Evolutionary conservation across 495 filamentous ascomycete species (phyloP).

Genomic region (Cudoniella acicularis): DNA sequence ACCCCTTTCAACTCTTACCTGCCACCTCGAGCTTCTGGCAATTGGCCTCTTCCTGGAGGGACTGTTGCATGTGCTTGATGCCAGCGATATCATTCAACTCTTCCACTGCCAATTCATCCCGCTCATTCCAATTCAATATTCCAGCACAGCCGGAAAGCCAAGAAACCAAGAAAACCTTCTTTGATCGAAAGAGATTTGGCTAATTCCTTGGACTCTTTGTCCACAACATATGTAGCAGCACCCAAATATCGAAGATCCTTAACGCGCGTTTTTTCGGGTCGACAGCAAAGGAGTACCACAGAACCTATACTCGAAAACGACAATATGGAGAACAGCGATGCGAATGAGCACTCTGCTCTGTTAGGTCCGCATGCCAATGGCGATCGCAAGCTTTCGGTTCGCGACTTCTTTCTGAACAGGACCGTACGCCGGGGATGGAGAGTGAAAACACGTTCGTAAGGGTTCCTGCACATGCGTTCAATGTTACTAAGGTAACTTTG

Average conservation of each 20-base stretch:
- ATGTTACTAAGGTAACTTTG: slow-evolving; percentile 49
- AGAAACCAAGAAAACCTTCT: slow-evolving; percentile 19
- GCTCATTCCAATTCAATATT: not conserved
- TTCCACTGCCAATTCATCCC: not conserved
- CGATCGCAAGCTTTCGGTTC: slow-evolving; percentile 8
- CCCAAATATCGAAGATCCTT: slow-evolving; percentile 16
- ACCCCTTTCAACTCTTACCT: not conserved
- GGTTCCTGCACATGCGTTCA: slow-evolving; percentile 50
- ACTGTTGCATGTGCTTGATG: slow-evolving; percentile 3
- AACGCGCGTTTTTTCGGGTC: slow-evolving; percentile 5
- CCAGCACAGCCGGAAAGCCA: slow-evolving; percentile 18
- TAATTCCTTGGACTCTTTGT: slow-evolving; percentile 10
- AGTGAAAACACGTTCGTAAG: slow-evolving; percentile 49
- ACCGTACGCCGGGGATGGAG: slow-evolving; percentile 42
- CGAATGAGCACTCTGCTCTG: slow-evolving; percentile 15
- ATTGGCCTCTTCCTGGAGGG: not conserved
- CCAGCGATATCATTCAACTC: not conserved
- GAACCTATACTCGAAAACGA: not conserved
- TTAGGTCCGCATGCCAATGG: slow-evolving; percentile 16
- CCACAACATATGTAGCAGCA: slow-evolving; percentile 19
- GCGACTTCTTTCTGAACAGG: slow-evolving; percentile 39
- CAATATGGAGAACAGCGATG: slow-evolving; percentile 1
- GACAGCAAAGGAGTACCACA: not conserved
- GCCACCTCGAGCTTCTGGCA: not conserved
- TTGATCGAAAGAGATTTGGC: slow-evolving; percentile 12